Evolutionary conservation across 331 rosid species (phyloP).

Genomic region (Pyrus hybrid): DNA sequence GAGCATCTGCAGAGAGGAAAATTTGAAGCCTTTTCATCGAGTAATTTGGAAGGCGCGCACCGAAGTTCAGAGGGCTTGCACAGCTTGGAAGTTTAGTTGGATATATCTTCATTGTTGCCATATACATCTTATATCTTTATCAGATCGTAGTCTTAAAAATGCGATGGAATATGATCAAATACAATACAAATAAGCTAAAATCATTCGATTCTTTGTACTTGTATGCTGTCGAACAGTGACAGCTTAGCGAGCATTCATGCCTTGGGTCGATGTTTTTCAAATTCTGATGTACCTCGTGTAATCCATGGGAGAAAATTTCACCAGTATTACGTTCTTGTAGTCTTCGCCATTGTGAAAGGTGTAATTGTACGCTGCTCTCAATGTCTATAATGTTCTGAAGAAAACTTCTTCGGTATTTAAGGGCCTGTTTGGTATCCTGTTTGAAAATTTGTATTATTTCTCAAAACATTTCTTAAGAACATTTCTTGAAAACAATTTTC

Average conservation of each 20-base stretch:
- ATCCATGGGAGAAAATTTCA: not conserved
- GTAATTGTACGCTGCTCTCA: not conserved
- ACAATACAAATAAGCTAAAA: not conserved
- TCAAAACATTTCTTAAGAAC: too few relatives aligned
- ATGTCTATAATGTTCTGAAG: not conserved
- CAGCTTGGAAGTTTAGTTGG: constrained; percentile 33
- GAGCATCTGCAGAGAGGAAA: constrained; percentile 50
- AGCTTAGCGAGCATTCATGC: not conserved
- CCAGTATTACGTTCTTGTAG: not conserved
- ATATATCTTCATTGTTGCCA: not conserved
- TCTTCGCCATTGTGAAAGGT: not conserved
- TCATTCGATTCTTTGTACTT: not conserved
- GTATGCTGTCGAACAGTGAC: not conserved
- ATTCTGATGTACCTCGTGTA: not conserved
- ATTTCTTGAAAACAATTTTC: too few relatives aligned
- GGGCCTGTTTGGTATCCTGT: too few relatives aligned
- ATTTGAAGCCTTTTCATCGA: constrained; percentile 5
- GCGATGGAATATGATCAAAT: not conserved
- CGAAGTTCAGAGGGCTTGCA: constrained; percentile 13
- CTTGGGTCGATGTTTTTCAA: not conserved
- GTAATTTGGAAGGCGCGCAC: constrained; percentile 3
- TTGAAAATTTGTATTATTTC: too few relatives aligned
- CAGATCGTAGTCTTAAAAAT: not conserved
- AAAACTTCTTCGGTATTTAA: not conserved
- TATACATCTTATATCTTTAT: not conserved